These are phyloP conservation scores for Vigna nakashimae DNA, from an alignment of 306 rosid species.

Conservation along the genomic window DNA sequence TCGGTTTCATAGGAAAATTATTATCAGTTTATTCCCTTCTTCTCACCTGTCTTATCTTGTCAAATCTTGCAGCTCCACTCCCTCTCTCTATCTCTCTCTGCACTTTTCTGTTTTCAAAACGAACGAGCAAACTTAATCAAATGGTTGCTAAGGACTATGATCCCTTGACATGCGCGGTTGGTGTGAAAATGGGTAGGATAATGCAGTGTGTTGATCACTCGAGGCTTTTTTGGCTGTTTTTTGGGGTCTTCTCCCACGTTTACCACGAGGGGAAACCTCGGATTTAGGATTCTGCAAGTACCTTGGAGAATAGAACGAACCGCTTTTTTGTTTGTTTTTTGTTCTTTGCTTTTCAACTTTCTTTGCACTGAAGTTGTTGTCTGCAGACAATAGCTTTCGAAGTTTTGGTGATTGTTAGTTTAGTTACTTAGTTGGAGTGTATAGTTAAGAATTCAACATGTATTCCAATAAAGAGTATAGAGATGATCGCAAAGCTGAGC, in stretches of 20 bases:
- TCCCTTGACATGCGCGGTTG: conserved; percentile 47
- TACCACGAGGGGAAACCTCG: conserved; percentile 75
- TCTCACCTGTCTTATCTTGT: conserved; percentile 31
- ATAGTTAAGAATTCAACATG: conserved; percentile 46
- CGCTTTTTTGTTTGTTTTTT: neutral
- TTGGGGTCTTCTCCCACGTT: conserved; percentile 65
- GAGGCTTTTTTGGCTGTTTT: conserved; percentile 68
- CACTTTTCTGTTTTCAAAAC: conserved; percentile 1
- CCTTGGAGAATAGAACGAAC: neutral
- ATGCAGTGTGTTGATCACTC: conserved; percentile 69
- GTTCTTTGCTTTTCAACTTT: neutral
- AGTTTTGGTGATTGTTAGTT: conserved; percentile 27
- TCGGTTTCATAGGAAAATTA: conserved; percentile 33
- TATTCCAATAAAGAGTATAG: conserved; percentile 46
- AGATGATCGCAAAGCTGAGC: conserved; percentile 42
- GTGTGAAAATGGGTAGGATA: conserved; percentile 61
- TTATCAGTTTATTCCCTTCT: conserved; percentile 16
- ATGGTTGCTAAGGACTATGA: conserved; percentile 64
- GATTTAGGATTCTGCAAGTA: conserved; percentile 49
- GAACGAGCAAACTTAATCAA: conserved; percentile 27
- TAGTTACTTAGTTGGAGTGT: conserved; percentile 24
- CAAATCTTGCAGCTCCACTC: conserved; percentile 45
- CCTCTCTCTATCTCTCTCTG: neutral
- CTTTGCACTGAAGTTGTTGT: conserved; percentile 27
- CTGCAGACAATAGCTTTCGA: neutral